A percentile compares a stretch with the other conserved stretches of the same genome.
These are phyloP conservation scores for Mortierella antarctica DNA, from an alignment of 192 early-diverging fungal species.

Conservation along the genomic window DNA sequence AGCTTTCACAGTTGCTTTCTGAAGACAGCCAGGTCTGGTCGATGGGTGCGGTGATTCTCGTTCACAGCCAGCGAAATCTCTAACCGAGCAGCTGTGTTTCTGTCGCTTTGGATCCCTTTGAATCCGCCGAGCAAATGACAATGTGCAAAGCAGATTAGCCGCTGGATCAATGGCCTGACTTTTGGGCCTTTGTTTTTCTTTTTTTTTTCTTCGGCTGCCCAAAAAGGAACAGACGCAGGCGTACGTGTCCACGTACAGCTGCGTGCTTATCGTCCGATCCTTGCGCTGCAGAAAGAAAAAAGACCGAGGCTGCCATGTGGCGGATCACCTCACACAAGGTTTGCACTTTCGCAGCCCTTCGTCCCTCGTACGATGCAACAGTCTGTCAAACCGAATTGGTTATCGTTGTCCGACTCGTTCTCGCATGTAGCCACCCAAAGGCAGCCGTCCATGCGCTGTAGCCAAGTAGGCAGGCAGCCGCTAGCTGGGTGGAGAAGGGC, in stretches of 20 bases:
- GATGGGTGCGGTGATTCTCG: not conserved
- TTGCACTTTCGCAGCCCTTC: no score
- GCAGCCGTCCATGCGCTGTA: no score
- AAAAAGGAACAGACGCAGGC: not conserved
- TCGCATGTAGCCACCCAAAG: no score
- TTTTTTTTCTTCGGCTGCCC: not conserved
- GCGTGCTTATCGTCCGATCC: no score
- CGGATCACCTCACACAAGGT: no score
- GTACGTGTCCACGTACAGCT: not conserved
- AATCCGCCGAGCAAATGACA: not conserved
- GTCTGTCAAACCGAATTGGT: no score
- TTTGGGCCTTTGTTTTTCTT: constrained; percentile 3
- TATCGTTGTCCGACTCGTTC: no score
- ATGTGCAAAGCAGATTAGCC: not conserved
- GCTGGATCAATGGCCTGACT: not conserved
- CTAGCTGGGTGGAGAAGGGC: no score
- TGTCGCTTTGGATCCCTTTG: not conserved
- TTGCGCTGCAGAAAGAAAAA: no score
- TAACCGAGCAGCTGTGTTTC: constrained; percentile 6
- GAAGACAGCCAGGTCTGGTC: not conserved
- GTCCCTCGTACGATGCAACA: no score
- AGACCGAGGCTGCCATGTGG: no score
- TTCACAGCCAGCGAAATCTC: constrained; percentile 23
- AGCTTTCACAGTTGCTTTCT: constrained; percentile 1
- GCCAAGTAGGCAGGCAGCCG: no score